These are phyloP conservation scores for Fusarium oxysporum DNA, from an alignment of 2,329 filamentous ascomycete genomes.

Conservation along the genomic window DNA sequence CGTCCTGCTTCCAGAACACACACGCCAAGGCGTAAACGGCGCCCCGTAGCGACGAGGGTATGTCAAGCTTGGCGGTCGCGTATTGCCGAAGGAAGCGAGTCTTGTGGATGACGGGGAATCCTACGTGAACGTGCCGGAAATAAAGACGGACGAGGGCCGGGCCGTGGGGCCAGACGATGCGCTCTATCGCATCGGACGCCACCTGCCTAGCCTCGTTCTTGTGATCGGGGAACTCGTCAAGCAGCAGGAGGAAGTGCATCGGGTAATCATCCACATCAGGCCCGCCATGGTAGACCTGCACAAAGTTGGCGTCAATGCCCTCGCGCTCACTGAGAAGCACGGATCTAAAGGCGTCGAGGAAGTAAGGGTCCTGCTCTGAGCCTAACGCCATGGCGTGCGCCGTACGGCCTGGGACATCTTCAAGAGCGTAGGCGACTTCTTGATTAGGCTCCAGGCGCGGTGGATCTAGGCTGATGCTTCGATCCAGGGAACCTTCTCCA, in stretches of 20 bases:
- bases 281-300: conserved; percentile 55
- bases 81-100: conserved; percentile 56
- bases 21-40: conserved; percentile 59
- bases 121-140: conserved; percentile 59
- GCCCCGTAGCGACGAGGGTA: conserved; percentile 59
- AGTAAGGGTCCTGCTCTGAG: conserved; percentile 60
- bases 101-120: conserved; percentile 59
- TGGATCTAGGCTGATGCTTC: conserved; percentile 5
- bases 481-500: not conserved
- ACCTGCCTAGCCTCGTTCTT: conserved; percentile 52
- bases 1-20: conserved; percentile 56
- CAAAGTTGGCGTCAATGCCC: conserved; percentile 58
- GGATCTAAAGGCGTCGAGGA: conserved; percentile 60
- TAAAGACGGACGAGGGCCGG: conserved; percentile 57
- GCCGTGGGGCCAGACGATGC: conserved; percentile 54
- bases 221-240: conserved; percentile 58
- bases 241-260: conserved; percentile 59
- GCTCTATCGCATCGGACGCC: conserved; percentile 58
- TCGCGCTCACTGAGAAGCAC: conserved; percentile 58
- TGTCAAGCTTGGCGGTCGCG: conserved; percentile 49
- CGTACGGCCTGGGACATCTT: conserved; percentile 56
- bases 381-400: conserved; percentile 59
- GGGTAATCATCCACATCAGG: conserved; percentile 52
- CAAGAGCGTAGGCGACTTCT: conserved; percentile 51
- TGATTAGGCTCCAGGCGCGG: conserved; percentile 8